A percentile compares a stretch with the other conserved stretches of the same genome.
These are phyloP conservation scores for Yueomyces sinensis DNA, from an alignment of 805 yeast genomes.

Conservation along the genomic window DNA sequence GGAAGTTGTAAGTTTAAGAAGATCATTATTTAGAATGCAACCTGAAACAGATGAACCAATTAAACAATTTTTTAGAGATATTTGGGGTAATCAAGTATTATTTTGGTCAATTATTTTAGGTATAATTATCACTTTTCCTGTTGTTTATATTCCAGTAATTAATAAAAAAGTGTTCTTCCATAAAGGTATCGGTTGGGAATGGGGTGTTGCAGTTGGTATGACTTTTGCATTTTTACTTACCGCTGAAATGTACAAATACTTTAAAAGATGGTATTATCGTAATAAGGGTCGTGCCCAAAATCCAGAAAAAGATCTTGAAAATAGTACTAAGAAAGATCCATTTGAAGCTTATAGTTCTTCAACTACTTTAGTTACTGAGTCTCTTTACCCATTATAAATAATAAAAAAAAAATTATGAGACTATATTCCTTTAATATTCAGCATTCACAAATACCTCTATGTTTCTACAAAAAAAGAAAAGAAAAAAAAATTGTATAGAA, in stretches of 20 bases:
- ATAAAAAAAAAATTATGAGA: too few species aligned
- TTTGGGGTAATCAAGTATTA: slow-evolving; percentile 64
- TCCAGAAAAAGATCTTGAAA: slow-evolving; percentile 54
- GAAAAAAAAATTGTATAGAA: too few species aligned
- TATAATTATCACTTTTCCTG: slow-evolving; percentile 61
- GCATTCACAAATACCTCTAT: too few species aligned
- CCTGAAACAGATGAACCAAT: slow-evolving; percentile 49
- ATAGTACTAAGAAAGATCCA: slow-evolving; percentile 32
- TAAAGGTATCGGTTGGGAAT: slow-evolving; percentile 57
- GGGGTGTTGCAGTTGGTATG: slow-evolving; percentile 62
- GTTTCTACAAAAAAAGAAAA: too few species aligned
- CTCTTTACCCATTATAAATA: neutral
- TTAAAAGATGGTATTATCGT: slow-evolving; percentile 44
- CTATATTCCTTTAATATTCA: too few species aligned
- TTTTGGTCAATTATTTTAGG: slow-evolving; percentile 75
- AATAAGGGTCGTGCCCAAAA: slow-evolving; percentile 31
- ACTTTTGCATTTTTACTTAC: slow-evolving; percentile 43
- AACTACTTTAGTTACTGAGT: slow-evolving; percentile 27
- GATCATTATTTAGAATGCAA: slow-evolving; percentile 59
- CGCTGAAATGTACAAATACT: slow-evolving; percentile 54
- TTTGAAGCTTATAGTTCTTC: slow-evolving; percentile 46
- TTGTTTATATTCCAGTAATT: slow-evolving; percentile 80
- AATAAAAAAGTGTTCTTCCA: slow-evolving; percentile 66
- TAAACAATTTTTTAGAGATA: slow-evolving; percentile 46
- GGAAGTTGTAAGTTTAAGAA: slow-evolving; percentile 65